These are phyloP conservation scores for Astrocystis sublimbata DNA, from an alignment of 495 filamentous ascomycete genomes.

Conservation along the genomic window DNA sequence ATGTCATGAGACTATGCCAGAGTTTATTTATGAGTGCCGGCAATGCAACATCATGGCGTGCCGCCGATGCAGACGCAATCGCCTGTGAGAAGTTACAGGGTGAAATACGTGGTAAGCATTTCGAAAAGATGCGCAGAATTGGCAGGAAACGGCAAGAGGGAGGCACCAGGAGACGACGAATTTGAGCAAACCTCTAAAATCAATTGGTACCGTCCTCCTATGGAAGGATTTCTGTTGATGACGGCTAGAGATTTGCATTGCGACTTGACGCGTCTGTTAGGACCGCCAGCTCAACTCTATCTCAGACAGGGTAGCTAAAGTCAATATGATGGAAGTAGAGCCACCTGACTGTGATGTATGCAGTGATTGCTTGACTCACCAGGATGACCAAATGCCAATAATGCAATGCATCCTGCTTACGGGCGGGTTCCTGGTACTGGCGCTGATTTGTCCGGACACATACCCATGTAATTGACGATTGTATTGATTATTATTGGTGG, in stretches of 20 bases:
- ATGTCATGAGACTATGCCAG: conserved; percentile 25
- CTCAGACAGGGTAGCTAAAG: too few relatives aligned
- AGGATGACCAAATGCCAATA: neutral
- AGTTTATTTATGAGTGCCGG: conserved; percentile 35
- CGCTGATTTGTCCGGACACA: too few relatives aligned
- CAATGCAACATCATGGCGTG: conserved; percentile 34
- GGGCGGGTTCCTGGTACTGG: too few relatives aligned
- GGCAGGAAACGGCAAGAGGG: neutral
- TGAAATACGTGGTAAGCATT: neutral
- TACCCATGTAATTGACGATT: too few relatives aligned
- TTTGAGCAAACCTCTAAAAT: too few relatives aligned
- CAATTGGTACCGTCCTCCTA: too few relatives aligned
- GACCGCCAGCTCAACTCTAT: too few relatives aligned
- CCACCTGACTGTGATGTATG: neutral
- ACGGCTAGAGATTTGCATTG: too few relatives aligned
- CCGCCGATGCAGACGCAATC: conserved; percentile 28
- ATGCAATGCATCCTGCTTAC: conserved; percentile 14
- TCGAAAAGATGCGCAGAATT: neutral
- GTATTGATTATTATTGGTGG: neutral
- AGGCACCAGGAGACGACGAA: too few relatives aligned
- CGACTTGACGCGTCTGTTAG: too few relatives aligned
- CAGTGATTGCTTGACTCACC: neutral
- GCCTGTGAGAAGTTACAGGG: conserved; percentile 15
- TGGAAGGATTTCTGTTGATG: too few relatives aligned
- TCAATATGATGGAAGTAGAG: too few relatives aligned